phyloP scores from a whole-genome alignment of 495 filamentous ascomycete species.

The Hamigera avellanea region DNA sequence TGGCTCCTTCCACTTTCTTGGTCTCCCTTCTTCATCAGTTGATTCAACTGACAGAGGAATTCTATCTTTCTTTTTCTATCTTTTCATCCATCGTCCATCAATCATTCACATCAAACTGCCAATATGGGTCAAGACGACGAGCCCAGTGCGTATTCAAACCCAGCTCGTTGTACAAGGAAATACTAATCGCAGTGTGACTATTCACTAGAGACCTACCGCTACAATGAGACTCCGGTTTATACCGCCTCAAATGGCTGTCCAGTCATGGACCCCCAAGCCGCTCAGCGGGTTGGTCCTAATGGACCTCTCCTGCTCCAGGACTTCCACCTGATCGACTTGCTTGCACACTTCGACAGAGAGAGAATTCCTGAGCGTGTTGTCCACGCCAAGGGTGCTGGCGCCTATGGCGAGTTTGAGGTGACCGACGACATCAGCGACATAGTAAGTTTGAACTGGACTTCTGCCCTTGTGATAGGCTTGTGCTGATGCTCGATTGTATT shows the following conservation, averaged over 20 bases:
- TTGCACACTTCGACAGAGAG: conserved; percentile 60
- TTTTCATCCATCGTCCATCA: no score
- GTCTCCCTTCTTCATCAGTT: no score
- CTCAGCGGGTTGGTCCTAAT: conserved; percentile 50
- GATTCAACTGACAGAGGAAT: no score
- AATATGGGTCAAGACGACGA: conserved; percentile 28
- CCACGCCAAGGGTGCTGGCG: conserved; percentile 71
- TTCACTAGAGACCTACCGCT: conserved; percentile 35
- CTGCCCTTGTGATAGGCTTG: neutral
- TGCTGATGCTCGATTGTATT: neutral
- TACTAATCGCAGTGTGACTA: neutral
- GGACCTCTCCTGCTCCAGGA: conserved; percentile 52
- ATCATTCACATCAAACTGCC: conserved; percentile 1
- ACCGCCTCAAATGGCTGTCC: conserved; percentile 52
- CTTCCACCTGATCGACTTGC: conserved; percentile 51
- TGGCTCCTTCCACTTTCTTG: no score
- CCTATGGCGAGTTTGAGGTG: conserved; percentile 65
- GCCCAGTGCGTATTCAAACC: conserved; percentile 11
- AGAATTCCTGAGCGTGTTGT: conserved; percentile 64
- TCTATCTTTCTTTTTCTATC: no score
- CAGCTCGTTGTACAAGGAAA: no score
- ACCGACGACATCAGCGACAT: conserved; percentile 53
- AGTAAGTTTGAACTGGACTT: conserved; percentile 5
- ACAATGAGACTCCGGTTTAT: conserved; percentile 47
- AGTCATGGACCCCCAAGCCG: conserved; percentile 44